Evolutionary conservation across 2,329 filamentous ascomycete species (phyloP), one percentile per base, ranked within the genome.

Genomic region (Epichloe gansuensis): DNA sequence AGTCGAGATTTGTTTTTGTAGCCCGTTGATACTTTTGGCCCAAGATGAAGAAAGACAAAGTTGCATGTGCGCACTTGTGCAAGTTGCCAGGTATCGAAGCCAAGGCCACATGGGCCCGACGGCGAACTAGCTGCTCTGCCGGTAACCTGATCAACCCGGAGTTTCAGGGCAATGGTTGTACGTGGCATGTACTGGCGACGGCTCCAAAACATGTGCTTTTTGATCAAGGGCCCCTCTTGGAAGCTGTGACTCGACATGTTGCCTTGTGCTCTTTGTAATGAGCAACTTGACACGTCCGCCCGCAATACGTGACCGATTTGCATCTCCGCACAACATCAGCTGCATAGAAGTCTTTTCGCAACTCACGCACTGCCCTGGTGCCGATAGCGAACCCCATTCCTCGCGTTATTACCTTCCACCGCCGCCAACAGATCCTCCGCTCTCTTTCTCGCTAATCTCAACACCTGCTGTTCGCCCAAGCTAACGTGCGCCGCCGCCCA

Each of bases 401-500:
- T 47, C 21, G 31, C 21, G 43, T 37, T 48, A 4, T 44, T 51
- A 4, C 48, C 56, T 28, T 47, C 25, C 38, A 54, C 39, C 28
- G 44, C 47, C 43, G 55, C 54, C 50, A 67, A 54, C 58, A 68
- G 55, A 54, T 61, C 57, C 56, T 64, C 59, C 50, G 64, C 63
- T 59, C 50, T 65, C 56, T 62, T 62, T 57, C 54, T 65, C 47
- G 65, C 63, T 57, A 60, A 53, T 58, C 54, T 61, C 48, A 68
- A 61, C 52, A 67, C 61, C 50, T 60, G 63, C 61, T 68, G 65
- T 58, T 68, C 57, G 55, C 57, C 55, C 43, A 53, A n/a, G 13
- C 55, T 57, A n/a, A 58, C 52, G 35, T 68, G 65, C 50, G 64
- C 65, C 55, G 63, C 65, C 55, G 65, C 63, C 66, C 66, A 68